Evolutionary conservation across 495 filamentous ascomycete genomes (phyloP).

Genomic region (Glonium stellatum): DNA sequence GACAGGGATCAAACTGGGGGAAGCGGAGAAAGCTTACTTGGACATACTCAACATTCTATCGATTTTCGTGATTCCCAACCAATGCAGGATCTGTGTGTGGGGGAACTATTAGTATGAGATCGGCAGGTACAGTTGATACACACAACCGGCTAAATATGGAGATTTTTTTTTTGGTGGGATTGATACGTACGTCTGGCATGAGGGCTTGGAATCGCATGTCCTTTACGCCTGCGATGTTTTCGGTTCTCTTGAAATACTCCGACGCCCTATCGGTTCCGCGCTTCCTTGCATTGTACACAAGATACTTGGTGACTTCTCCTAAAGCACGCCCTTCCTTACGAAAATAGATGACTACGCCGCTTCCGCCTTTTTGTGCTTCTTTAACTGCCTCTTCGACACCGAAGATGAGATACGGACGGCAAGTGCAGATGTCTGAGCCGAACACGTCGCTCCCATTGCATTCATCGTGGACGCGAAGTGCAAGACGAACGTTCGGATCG

Average conservation of each 20-base stretch:
- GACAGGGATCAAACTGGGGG: neutral
- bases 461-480: conserved; percentile 92
- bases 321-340: conserved; percentile 93
- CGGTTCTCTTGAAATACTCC: conserved; percentile 95
- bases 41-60: conserved; percentile 98
- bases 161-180: neutral
- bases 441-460: conserved; percentile 97
- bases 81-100: conserved; percentile 65
- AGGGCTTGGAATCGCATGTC: conserved; percentile 99
- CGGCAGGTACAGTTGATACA: conserved; percentile 10
- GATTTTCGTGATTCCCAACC: conserved; percentile 98
- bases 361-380: conserved; percentile 90
- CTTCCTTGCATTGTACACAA: conserved; percentile 93
- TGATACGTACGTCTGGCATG: conserved; percentile 67
- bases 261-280: conserved; percentile 80
- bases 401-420: conserved; percentile 92
- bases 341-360: conserved; percentile 97
- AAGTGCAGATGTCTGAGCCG: conserved; percentile 97
- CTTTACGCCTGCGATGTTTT: conserved; percentile 95
- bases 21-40: conserved; percentile 53
- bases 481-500: conserved; percentile 73
- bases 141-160: neutral
- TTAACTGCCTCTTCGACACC: conserved; percentile 95
- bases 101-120: conserved; percentile 16
- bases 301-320: conserved; percentile 95